phyloP scores from a whole-genome alignment of 371 early-diverging fungal species.

The Zychaea mexicana region DNA sequence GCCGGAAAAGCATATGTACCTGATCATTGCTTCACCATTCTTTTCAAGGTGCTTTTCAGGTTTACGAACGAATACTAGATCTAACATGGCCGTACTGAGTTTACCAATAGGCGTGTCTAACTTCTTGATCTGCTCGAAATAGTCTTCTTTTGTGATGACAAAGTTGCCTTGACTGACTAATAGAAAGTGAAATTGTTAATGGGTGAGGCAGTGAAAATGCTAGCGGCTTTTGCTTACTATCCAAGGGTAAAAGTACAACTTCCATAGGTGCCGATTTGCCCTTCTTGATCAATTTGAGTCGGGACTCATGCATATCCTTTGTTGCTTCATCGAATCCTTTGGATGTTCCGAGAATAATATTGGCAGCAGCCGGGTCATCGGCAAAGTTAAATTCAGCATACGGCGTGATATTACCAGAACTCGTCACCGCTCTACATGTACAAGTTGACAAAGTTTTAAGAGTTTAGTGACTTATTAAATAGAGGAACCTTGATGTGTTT shows the following conservation, averaged over 20 bases:
- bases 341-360: constrained; percentile 42
- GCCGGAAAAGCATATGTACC: too few species aligned
- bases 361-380: constrained; percentile 52
- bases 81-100: constrained; percentile 2
- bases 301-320: constrained; percentile 2
- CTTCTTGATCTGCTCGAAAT: constrained; percentile 17
- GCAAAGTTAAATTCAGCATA: constrained; percentile 58
- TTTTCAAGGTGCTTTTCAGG: constrained; percentile 8
- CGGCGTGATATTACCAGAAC: constrained; percentile 50
- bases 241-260: constrained; percentile 47
- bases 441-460: too few species aligned
- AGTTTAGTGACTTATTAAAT: too few species aligned
- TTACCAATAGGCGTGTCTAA: constrained; percentile 15
- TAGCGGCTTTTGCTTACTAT: constrained; percentile 24
- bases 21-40: not conserved
- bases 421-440: constrained; percentile 18
- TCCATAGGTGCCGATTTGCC: constrained; percentile 28
- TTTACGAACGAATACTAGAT: constrained; percentile 14
- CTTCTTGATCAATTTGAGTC: constrained; percentile 8
- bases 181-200: too few species aligned
- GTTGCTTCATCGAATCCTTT: constrained; percentile 22
- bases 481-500: too few species aligned
- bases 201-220: not conserved
- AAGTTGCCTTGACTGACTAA: not conserved
- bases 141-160: constrained; percentile 7